phyloP scores from a whole-genome alignment of 2,329 filamentous ascomycete genomes.

The Tolypocladium cylindrosporum region DNA sequence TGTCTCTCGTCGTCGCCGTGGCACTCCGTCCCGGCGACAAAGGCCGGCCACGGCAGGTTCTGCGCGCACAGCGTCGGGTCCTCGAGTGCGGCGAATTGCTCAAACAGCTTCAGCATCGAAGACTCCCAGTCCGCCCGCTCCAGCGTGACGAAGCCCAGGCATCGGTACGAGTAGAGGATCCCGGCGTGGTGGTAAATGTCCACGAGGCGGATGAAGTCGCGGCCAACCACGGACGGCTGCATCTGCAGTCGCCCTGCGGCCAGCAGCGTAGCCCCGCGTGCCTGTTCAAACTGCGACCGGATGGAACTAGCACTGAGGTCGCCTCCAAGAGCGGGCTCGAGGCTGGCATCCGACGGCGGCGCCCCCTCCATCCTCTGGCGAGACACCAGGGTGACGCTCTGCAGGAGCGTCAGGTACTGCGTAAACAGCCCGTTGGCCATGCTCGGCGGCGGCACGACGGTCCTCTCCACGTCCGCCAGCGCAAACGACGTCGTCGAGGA shows the following conservation, averaged over 20 bases:
- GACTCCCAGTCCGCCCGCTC: conserved; percentile 8
- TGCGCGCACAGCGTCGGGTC: conserved; percentile 13
- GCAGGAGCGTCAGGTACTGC: conserved; percentile 12
- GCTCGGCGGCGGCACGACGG: conserved; percentile 10
- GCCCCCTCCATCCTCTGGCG: neutral
- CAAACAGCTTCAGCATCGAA: conserved; percentile 10
- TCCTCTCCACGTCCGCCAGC: conserved; percentile 10
- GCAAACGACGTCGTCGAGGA: conserved; percentile 17
- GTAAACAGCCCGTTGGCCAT: conserved; percentile 14
- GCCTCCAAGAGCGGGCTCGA: neutral
- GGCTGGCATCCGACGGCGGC: neutral
- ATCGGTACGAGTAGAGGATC: conserved; percentile 16
- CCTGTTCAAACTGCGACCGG: conserved; percentile 13
- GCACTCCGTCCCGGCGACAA: conserved; percentile 17
- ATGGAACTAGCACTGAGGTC: conserved; percentile 1
- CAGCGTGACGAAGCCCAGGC: conserved; percentile 9
- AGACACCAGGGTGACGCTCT: conserved; percentile 11
- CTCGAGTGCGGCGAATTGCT: conserved; percentile 12
- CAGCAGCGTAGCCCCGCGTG: conserved; percentile 16
- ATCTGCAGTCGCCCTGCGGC: conserved; percentile 14
- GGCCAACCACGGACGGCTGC: conserved; percentile 6
- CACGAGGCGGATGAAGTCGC: conserved; percentile 17
- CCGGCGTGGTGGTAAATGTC: conserved; percentile 18
- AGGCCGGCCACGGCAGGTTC: conserved; percentile 19
- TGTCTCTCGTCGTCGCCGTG: conserved; percentile 11